Evolutionary conservation across 345 rosid species (phyloP), one percentile per base, ranked within the genome.

Genomic region (Heritiera littoralis): DNA sequence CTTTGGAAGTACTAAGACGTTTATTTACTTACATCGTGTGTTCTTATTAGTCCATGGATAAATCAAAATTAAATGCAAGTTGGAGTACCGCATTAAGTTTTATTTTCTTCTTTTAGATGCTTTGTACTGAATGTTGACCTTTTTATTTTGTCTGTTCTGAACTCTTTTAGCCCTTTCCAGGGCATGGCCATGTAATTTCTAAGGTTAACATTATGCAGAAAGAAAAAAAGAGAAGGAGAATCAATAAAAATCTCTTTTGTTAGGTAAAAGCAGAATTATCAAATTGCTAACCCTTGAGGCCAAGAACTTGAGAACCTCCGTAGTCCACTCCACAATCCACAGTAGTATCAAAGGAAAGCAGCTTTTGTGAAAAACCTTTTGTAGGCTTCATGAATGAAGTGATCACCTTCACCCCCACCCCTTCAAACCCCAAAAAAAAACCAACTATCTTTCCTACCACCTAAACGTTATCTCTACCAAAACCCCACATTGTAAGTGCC

Each of bases 201-300:
- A 40, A 40, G 6, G 6, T 2, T 2, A 7, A 9, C 7, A 1
- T 6, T 3, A 32, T 6, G 1, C 18, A 17, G 20, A 48, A 18
- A 45, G 9, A 4, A 45, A 41, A 9, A 41, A 20, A 38, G 2
- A 60, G 23, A 60, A 35, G 7, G 38, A 10, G 66, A 61, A 61
- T 61, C 38, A 63, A 63, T 23, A 2, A 10, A 23, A 43, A 3
- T 43, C 72, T n/a, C 1, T 41, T 67, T 67, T 14, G 1, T 55
- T 20, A 38, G 54, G 77, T 28, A 35, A 61, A 40, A 58, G 30
- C 38, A 71, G 66, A 72, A 66, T 59, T 48, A 68, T 68, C 41
- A 74, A 77, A 72, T 77, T 70, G 55, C 49, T 70, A 76, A 68
- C 65, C 63, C 75, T 59, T 81, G 18, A 60, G 65, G 77, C 74